phyloP scores from a whole-genome alignment of 1,284 basidiomycete genomes.

The Leccinum solheimii region DNA sequence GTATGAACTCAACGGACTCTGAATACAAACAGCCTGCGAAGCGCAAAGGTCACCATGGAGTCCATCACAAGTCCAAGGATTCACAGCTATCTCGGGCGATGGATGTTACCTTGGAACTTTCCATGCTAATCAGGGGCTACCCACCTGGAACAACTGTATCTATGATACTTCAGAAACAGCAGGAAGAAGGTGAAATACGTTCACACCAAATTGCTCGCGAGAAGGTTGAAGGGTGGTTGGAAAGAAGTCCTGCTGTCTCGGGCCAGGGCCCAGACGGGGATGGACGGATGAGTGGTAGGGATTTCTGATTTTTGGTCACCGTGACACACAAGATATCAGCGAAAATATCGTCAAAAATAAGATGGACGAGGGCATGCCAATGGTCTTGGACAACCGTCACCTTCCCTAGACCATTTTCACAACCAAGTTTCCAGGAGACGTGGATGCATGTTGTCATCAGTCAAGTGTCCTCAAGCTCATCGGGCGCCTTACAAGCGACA shows the following conservation, averaged over 20 bases:
- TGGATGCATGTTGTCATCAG: conserved; percentile 21
- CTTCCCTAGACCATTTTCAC: conserved; percentile 23
- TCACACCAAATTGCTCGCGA: not conserved
- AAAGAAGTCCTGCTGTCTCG: not conserved
- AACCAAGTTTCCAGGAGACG: conserved; percentile 11
- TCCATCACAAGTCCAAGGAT: not conserved
- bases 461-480: conserved; percentile 24
- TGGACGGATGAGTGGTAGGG: not conserved
- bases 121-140: not conserved
- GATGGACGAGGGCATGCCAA: conserved; percentile 2
- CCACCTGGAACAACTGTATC: not conserved
- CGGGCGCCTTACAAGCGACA: conserved; percentile 16
- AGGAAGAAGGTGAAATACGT: not conserved
- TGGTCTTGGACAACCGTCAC: not conserved
- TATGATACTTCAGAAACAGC: not conserved
- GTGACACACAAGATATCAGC: not conserved
- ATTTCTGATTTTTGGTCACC: too few species aligned
- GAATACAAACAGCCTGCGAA: not conserved
- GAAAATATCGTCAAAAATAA: conserved; percentile 8
- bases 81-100: not conserved
- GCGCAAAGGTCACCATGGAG: not conserved
- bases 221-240: not conserved
- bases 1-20: too few species aligned
- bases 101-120: not conserved
- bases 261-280: not conserved